phyloP scores from a whole-genome alignment of 176 grass and related monocot genomes.

The Rhipidocladum racemiflorum region DNA sequence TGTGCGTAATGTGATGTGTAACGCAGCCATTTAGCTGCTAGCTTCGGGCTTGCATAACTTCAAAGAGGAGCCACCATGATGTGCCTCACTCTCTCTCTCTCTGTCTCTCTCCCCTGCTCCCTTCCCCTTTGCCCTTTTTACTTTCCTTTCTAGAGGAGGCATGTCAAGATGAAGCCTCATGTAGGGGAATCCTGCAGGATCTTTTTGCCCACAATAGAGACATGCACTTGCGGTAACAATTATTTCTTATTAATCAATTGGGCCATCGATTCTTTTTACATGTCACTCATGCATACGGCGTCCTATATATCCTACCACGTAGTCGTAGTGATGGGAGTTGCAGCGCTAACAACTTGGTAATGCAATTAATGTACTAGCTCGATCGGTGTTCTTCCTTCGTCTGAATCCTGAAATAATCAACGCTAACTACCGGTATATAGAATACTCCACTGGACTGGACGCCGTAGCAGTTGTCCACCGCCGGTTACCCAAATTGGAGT shows the following conservation, averaged over 20 bases:
- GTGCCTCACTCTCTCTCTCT: not conserved
- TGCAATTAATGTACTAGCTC: not conserved
- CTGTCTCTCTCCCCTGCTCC: not conserved
- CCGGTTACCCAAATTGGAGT: slow-evolving; percentile 33
- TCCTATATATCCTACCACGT: not conserved
- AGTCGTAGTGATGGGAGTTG: not conserved
- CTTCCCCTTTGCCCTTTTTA: not conserved
- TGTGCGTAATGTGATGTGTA: slow-evolving; percentile 42
- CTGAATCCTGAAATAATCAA: not conserved
- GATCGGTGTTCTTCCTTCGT: not conserved
- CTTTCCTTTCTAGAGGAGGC: slow-evolving; percentile 43
- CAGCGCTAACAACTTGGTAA: not conserved
- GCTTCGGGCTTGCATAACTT: slow-evolving; percentile 57
- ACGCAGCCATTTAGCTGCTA: slow-evolving; percentile 31
- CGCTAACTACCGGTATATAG: not conserved
- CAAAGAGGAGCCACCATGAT: slow-evolving; percentile 76
- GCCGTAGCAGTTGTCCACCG: not conserved
- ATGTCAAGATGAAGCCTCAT: slow-evolving; percentile 36
- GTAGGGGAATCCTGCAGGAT: slow-evolving; percentile 30
- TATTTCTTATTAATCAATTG: not conserved
- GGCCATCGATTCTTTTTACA: not conserved
- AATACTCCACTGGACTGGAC: slow-evolving; percentile 19
- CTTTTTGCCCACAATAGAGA: slow-evolving; percentile 28
- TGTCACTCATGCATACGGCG: slow-evolving; percentile 13
- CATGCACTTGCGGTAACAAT: slow-evolving; percentile 10